Conservation (phyloP, 306 rosid genomes). For the Spatholobus suberectus region DNA sequence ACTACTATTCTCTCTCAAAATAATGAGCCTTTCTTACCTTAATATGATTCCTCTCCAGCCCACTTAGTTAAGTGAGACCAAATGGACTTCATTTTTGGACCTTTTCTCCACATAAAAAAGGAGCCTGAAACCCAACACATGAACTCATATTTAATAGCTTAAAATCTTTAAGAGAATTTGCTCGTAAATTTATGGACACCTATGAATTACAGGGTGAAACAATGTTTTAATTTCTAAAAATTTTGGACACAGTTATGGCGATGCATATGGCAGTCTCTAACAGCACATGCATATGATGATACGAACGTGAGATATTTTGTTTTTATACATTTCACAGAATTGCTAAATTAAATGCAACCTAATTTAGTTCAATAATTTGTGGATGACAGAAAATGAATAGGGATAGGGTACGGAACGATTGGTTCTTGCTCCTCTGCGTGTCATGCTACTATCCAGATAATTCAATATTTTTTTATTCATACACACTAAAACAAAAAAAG, state of each 20-base stretch:
- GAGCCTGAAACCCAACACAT: too few species aligned
- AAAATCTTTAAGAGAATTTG: too few species aligned
- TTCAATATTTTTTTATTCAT: background rate
- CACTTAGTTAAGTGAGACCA: too few species aligned
- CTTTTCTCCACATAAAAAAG: too few species aligned
- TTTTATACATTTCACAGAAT: background rate
- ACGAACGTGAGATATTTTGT: background rate
- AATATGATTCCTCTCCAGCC: too few species aligned
- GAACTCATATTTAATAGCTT: too few species aligned
- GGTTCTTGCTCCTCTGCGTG: background rate
- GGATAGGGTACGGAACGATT: background rate
- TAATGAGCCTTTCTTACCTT: too few species aligned
- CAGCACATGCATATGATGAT: background rate
- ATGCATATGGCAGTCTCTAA: background rate
- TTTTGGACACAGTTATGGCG: too few species aligned
- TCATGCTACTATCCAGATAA: background rate
- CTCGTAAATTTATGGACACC: background rate
- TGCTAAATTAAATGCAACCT: background rate
- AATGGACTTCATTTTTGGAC: too few species aligned
- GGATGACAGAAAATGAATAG: background rate
- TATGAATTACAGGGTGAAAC: background rate
- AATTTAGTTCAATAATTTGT: background rate
- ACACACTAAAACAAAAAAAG: background rate
- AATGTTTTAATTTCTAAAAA: too few species aligned
- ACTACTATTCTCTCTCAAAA: too few species aligned